phyloP scores from a whole-genome alignment of 768 basidiomycete species.

The Sporobolomyces phaffii region DNA sequence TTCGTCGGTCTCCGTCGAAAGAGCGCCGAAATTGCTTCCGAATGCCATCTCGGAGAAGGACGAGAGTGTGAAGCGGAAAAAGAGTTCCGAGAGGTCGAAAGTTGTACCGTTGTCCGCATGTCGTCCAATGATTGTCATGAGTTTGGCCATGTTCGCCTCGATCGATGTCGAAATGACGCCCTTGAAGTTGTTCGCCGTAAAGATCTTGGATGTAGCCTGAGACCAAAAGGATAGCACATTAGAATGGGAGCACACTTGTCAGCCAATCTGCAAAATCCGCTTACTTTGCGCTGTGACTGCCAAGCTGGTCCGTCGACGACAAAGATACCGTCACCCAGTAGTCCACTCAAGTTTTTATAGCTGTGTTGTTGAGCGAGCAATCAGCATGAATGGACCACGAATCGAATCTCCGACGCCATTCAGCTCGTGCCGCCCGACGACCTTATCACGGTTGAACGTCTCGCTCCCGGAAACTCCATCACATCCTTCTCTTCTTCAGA shows the following conservation, averaged over 20 bases:
- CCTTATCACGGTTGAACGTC: too few species aligned
- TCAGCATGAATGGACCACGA: background rate
- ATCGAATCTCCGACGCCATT: too few species aligned
- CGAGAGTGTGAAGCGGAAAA: conserved; percentile 33
- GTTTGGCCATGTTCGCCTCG: background rate
- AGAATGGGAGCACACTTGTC: too few species aligned
- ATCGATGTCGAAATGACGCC: conserved; percentile 12
- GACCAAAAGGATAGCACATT: background rate
- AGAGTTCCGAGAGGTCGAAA: conserved; percentile 24
- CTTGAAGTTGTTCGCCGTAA: conserved; percentile 23
- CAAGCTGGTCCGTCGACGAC: conserved; percentile 15
- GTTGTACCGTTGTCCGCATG: conserved; percentile 17
- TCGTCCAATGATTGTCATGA: conserved; percentile 12
- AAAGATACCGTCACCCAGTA: conserved; percentile 26
- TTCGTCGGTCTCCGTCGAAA: conserved; percentile 22
- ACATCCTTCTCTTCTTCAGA: background rate
- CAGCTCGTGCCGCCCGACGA: too few species aligned
- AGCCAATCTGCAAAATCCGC: too few species aligned
- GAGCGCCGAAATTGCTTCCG: conserved; percentile 9
- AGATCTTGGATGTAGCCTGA: conserved; percentile 19
- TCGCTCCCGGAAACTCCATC: too few species aligned
- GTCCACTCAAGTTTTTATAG: background rate
- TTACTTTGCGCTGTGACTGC: conserved; percentile 9
- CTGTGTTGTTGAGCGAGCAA: background rate
- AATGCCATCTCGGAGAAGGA: conserved; percentile 30